phyloP scores from a whole-genome alignment of 2,329 filamentous ascomycete species.

The Fusarium anguioides region DNA sequence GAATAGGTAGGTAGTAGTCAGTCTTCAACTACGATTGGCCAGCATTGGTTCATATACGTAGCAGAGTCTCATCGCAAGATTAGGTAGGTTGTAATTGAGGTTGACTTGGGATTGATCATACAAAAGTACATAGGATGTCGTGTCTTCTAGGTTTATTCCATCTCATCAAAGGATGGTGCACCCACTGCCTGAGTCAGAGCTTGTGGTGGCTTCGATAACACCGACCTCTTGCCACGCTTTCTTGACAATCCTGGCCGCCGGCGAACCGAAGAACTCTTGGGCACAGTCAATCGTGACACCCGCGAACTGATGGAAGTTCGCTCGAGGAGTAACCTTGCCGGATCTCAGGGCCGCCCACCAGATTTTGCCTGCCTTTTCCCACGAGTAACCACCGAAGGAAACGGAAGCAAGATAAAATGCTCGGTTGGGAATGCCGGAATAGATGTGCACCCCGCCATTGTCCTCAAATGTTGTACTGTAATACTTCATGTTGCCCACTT shows the following conservation, averaged over 20 bases:
- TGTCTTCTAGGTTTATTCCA: not conserved
- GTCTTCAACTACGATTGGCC: no score
- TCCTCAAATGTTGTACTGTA: constrained; percentile 57
- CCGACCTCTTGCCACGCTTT: constrained; percentile 62
- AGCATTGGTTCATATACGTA: no score
- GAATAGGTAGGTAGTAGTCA: no score
- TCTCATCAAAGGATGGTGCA: constrained; percentile 33
- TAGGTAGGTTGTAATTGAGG: not conserved
- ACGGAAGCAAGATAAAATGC: constrained; percentile 64
- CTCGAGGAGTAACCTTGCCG: constrained; percentile 54
- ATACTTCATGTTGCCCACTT: constrained; percentile 60
- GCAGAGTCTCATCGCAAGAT: no score
- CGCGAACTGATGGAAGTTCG: constrained; percentile 62
- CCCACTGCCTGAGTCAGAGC: constrained; percentile 24
- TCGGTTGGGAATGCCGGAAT: constrained; percentile 68
- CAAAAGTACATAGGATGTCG: not conserved
- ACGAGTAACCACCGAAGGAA: constrained; percentile 63
- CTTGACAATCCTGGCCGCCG: constrained; percentile 56
- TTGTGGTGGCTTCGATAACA: constrained; percentile 47
- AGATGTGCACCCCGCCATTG: constrained; percentile 66
- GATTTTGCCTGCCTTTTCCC: constrained; percentile 64
- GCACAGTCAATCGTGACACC: constrained; percentile 60
- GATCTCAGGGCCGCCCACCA: constrained; percentile 63
- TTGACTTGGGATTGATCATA: not conserved
- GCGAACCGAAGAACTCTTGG: constrained; percentile 55